Percentiles rank a stretch among this genome's conserved stretches.
These are phyloP conservation scores for Blastocystis sp. DNA, from an alignment of 352 stramenopile genomes.

Conservation along the genomic window DNA sequence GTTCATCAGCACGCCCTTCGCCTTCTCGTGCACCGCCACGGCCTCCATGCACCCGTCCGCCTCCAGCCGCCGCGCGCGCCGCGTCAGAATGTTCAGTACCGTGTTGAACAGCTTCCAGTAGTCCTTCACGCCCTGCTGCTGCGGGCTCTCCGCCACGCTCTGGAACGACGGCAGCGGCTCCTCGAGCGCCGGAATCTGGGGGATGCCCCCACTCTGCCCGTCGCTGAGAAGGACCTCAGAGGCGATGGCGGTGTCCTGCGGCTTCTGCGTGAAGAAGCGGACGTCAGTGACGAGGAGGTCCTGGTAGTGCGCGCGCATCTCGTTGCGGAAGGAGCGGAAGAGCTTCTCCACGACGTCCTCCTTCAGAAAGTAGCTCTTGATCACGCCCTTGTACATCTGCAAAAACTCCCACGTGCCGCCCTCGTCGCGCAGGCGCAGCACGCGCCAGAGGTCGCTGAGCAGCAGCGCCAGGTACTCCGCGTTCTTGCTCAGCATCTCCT, in stretches of 20 bases:
- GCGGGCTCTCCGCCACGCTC: constrained; percentile 29
- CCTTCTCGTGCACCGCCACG: constrained; percentile 11
- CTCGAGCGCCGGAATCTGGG: neutral
- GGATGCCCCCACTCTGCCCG: neutral
- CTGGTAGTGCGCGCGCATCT: neutral
- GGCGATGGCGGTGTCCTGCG: neutral
- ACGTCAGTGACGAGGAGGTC: neutral
- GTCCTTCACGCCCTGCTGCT: constrained; percentile 10
- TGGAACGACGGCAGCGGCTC: constrained; percentile 3
- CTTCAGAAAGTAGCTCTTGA: constrained; percentile 27
- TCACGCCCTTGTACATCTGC: neutral
- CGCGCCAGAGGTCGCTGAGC: constrained; percentile 12
- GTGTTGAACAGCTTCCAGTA: constrained; percentile 49
- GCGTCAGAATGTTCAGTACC: constrained; percentile 6
- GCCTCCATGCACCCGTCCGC: neutral
- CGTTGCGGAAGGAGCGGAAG: constrained; percentile 34
- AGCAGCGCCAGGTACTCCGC: constrained; percentile 16
- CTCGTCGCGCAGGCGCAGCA: constrained; percentile 11
- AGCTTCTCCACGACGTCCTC: constrained; percentile 59
- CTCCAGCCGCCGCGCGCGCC: neutral
- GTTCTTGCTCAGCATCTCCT: constrained; percentile 8
- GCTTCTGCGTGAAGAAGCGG: neutral
- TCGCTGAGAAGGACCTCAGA: constrained; percentile 10
- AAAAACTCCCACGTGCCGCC: constrained; percentile 22
- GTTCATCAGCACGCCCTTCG: constrained; percentile 16